Base-by-base conservation (phyloP, 257 asterid genomes). In the Solanum medicagineum region DNA sequence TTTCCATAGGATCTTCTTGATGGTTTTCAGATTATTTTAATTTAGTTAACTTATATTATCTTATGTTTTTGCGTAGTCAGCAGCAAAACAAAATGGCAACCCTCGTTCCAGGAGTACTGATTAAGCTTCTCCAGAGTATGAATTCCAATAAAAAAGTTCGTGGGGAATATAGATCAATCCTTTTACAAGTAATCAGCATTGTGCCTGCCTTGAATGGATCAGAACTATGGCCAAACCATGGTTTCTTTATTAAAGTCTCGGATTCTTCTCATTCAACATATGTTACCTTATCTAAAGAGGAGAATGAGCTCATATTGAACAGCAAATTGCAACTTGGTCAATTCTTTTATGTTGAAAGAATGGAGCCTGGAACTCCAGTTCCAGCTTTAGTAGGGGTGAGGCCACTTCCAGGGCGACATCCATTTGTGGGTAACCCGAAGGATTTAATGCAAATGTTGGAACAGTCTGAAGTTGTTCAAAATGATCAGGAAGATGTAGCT, bases 241-340 rank as follows among this genome's bases (percentile, higher is more conserved):
- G 98, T 13, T 96, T 93, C 88, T 94, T 93, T 93, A 70, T 96
- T n/a, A 96, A 96, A 90, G 95, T 96, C 84, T 96, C 98, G 0
- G 98, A 94, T 83, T 94, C 98, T 13, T 93, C 99, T 14, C 98
- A 96, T 87, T 93, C 99, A 0, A 93, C 98, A 3, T 96, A 93
- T 74, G 97, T 92, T 20, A 86, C 98, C 1, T 82, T 93, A 36
- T 90, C 95, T 12, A 93, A 88, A 77, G 86, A 88, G 3, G 98
- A 96, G 91, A 91, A 92, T 14, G 97, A 96, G 68, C 90, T 96
- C 60, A 93, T 94, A 89, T 81, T 94, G 20, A 93, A 90, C 94
- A 93, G 93, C 92, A 93, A 94, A 90, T 84, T 93, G 57, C 98
- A 92, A 69, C 90, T 96, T 1, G 97, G 97, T 17, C 98, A 94